Conservation (phyloP, 2,329 filamentous ascomycete species). For the Arachnomyces sp. region DNA sequence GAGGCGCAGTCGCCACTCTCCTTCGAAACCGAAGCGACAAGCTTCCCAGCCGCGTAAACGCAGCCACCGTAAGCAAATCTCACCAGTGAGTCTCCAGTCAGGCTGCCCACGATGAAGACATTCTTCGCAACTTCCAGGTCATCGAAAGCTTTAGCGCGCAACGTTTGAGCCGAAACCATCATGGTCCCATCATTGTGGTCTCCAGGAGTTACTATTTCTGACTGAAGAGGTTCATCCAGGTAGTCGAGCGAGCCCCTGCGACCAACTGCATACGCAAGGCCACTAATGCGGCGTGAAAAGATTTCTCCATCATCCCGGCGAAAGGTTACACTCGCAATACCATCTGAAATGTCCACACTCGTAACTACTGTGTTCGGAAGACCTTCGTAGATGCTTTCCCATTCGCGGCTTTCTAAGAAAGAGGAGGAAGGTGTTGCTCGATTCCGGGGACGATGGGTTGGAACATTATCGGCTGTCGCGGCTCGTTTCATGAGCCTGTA, state of each 20-base stretch:
- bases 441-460: constrained; percentile 19
- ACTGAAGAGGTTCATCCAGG: constrained; percentile 39
- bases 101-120: constrained; percentile 51
- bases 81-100: constrained; percentile 55
- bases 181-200: constrained; percentile 13
- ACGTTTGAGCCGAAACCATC: constrained; percentile 45
- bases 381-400: constrained; percentile 48
- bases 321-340: constrained; percentile 36
- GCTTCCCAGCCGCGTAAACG: constrained; percentile 48
- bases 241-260: constrained; percentile 49
- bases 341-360: constrained; percentile 24
- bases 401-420: constrained; percentile 43
- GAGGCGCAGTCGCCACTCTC: not conserved
- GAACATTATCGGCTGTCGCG: constrained; percentile 18
- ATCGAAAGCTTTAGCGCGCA: constrained; percentile 45
- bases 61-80: constrained; percentile 54
- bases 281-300: constrained; percentile 40
- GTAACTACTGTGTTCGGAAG: constrained; percentile 47
- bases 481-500: constrained; percentile 55
- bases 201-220: constrained; percentile 37
- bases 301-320: constrained; percentile 35
- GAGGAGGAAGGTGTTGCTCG: constrained; percentile 32
- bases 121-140: constrained; percentile 46
- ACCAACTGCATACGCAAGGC: constrained; percentile 50
- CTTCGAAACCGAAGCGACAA: constrained; percentile 25